Percentiles rank a stretch among this genome's conserved stretches.
These are phyloP conservation scores for Lecanicillium sp. DNA, from an alignment of 2,329 filamentous ascomycete genomes.

Conservation along the genomic window DNA sequence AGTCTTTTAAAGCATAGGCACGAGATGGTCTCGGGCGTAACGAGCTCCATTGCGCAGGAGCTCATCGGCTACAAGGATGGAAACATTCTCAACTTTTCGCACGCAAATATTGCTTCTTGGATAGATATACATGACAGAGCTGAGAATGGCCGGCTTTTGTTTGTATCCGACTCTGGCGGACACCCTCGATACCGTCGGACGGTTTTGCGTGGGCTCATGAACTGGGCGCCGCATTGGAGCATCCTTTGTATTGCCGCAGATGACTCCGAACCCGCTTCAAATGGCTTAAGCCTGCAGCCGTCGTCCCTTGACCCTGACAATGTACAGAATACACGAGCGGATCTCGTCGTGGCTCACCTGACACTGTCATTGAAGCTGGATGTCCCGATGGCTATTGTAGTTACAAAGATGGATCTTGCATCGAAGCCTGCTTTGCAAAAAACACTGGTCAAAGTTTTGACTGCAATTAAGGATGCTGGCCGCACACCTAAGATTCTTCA, in stretches of 20 bases:
- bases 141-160: conserved; percentile 66
- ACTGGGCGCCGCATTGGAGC: conserved; percentile 94
- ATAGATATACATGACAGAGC: conserved; percentile 82
- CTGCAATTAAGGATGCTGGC: conserved; percentile 66
- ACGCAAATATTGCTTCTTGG: conserved; percentile 85
- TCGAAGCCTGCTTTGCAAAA: conserved; percentile 62
- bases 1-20: conserved; percentile 88
- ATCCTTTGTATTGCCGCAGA: conserved; percentile 81
- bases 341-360: conserved; percentile 72
- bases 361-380: conserved; percentile 76
- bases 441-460: conserved; percentile 65
- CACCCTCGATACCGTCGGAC: conserved; percentile 85
- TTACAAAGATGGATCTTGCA: conserved; percentile 87
- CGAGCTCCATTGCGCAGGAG: conserved; percentile 91
- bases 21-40: conserved; percentile 84
- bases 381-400: conserved; percentile 68
- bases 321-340: conserved; percentile 30
- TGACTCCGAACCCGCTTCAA: conserved; percentile 42
- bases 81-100: conserved; percentile 71
- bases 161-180: conserved; percentile 86
- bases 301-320: neutral
- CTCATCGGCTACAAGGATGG: conserved; percentile 69
- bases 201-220: conserved; percentile 80
- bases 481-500: conserved; percentile 68
- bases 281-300: conserved; percentile 4